phyloP scores from a whole-genome alignment of 495 filamentous ascomycete species.

The Talaromyces stipitatus region DNA sequence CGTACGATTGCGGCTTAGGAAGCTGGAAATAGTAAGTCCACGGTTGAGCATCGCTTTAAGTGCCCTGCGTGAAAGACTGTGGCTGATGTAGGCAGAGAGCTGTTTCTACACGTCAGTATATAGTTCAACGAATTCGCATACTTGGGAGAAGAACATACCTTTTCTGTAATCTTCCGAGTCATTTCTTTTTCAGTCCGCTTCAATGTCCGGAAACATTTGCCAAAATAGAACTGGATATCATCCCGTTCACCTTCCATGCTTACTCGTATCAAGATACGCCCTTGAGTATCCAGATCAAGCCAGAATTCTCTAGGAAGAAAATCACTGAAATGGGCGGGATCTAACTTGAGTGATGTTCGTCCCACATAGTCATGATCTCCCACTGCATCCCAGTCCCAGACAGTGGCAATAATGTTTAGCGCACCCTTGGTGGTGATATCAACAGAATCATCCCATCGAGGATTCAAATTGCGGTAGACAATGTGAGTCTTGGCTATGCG shows the following conservation, averaged over 20 bases:
- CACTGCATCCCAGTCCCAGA: conserved; percentile 98
- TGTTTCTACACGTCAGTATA: conserved; percentile 21
- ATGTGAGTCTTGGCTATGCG: conserved; percentile 93
- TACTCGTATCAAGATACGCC: conserved; percentile 77
- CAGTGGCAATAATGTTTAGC: conserved; percentile 89
- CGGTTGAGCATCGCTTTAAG: conserved; percentile 65
- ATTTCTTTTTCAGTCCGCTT: conserved; percentile 96
- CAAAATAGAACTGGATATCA: conserved; percentile 98
- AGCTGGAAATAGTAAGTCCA: conserved; percentile 72
- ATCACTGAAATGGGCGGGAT: conserved; percentile 91
- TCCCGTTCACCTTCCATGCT: conserved; percentile 99
- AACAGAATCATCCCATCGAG: conserved; percentile 94
- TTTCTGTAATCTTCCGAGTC: conserved; percentile 96
- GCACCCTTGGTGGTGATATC: conserved; percentile 91
- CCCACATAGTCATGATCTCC: conserved; percentile 98
- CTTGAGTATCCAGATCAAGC: conserved; percentile 95
- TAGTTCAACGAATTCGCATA: conserved; percentile 4
- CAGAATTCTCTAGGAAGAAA: conserved; percentile 94
- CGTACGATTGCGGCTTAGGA: conserved; percentile 58
- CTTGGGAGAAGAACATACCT: conserved; percentile 46
- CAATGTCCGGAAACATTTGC: conserved; percentile 88
- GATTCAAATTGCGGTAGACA: conserved; percentile 85
- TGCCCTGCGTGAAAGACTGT: conserved; percentile 75
- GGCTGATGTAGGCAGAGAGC: conserved; percentile 92
- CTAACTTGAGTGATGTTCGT: conserved; percentile 87